phyloP scores from a whole-genome alignment of 2,329 filamentous ascomycete species.

The Colletotrichum navitas region DNA sequence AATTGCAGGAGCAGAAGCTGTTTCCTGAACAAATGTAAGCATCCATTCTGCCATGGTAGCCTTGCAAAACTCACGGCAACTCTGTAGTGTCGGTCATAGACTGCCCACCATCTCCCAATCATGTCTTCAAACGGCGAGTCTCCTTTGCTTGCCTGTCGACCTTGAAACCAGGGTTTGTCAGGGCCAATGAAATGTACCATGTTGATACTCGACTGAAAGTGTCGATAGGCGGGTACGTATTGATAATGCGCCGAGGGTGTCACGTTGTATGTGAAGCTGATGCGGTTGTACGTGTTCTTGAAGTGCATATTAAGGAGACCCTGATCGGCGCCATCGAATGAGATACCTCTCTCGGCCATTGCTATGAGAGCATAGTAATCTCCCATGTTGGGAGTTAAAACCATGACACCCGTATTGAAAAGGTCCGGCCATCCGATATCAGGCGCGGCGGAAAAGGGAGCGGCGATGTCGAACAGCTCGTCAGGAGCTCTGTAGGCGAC shows the following conservation, averaged over 20 bases:
- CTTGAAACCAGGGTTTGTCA: slow-evolving; percentile 88
- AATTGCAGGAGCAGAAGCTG: background rate
- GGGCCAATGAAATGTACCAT: slow-evolving; percentile 95
- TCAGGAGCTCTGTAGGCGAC: slow-evolving; percentile 92
- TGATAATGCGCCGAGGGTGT: slow-evolving; percentile 98
- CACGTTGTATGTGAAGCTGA: slow-evolving; percentile 97
- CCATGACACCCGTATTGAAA: slow-evolving; percentile 99
- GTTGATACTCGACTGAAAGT: slow-evolving; percentile 91
- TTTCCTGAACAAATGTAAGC: slow-evolving; percentile 28
- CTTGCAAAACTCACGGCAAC: slow-evolving; percentile 57
- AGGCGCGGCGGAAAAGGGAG: slow-evolving; percentile 79
- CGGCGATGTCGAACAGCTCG: slow-evolving; percentile 81
- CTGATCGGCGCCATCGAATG: slow-evolving; percentile 97
- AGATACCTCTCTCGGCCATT: slow-evolving; percentile 87
- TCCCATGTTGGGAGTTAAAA: slow-evolving; percentile 84
- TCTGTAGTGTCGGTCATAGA: slow-evolving; percentile 89
- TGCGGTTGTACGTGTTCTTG: slow-evolving; percentile 82
- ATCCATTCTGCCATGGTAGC: background rate
- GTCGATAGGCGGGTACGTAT: slow-evolving; percentile 93
- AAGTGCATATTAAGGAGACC: slow-evolving; percentile 97
- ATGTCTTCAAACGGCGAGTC: slow-evolving; percentile 83
- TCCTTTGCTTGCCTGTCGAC: slow-evolving; percentile 66
- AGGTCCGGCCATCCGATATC: slow-evolving; percentile 98
- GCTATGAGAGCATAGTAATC: slow-evolving; percentile 89
- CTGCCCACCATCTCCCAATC: slow-evolving; percentile 90